Conservation (phyloP, 225 moss, liverwort and hornwort genomes). For the Pseudisothecium myosuroides region DNA sequence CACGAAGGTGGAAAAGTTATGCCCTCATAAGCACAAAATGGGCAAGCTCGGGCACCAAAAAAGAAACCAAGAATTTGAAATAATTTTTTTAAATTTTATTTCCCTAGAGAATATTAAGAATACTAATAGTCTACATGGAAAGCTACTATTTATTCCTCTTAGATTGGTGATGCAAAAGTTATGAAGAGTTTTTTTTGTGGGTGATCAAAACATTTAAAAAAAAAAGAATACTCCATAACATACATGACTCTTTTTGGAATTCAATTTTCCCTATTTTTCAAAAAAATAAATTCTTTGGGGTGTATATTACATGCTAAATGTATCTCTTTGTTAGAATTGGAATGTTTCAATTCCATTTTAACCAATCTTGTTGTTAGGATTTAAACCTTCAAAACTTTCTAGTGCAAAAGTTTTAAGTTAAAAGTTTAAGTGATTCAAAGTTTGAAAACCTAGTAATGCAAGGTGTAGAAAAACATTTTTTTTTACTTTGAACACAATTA, state of each 20-base stretch:
- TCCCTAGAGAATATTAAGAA: background rate
- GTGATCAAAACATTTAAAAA: background rate
- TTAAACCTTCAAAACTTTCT: background rate
- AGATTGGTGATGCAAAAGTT: background rate
- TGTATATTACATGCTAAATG: background rate
- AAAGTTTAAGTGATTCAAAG: background rate
- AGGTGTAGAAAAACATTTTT: background rate
- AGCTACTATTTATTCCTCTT: background rate
- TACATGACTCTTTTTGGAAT: background rate
- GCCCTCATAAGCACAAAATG: background rate
- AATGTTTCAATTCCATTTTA: background rate
- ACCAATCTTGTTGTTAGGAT: background rate
- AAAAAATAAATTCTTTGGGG: background rate
- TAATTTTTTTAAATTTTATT: background rate
- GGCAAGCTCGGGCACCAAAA: background rate
- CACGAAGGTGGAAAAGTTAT: background rate
- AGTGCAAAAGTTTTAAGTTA: background rate
- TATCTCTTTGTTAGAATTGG: background rate
- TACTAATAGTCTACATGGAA: background rate
- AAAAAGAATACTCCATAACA: background rate
- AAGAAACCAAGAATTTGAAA: background rate
- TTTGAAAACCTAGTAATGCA: background rate
- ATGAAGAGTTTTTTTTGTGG: background rate
- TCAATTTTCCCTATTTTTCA: background rate
- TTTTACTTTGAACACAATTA: background rate